Evolutionary conservation across 2,329 filamentous ascomycete species (phyloP).

Genomic region (Aspergillus fumigatus): DNA sequence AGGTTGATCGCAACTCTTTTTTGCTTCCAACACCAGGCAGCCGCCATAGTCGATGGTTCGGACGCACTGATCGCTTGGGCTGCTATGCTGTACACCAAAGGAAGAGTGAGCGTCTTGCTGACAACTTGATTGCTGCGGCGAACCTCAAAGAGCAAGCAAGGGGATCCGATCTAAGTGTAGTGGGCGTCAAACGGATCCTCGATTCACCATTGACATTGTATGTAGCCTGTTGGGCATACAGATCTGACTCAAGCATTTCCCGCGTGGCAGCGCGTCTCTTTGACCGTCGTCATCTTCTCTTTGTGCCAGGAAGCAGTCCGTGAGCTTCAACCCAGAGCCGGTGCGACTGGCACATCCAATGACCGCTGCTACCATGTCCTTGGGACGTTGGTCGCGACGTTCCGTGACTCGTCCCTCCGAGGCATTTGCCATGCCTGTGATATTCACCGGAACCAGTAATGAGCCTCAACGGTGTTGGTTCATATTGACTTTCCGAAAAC

Average conservation of each 20-base stretch:
- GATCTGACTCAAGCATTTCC: background rate
- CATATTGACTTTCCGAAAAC: background rate
- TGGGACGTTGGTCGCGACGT: background rate
- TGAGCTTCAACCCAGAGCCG: background rate
- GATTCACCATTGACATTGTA: background rate
- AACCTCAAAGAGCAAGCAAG: background rate
- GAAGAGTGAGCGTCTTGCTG: background rate
- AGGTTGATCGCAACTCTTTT: background rate
- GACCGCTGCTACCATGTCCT: background rate
- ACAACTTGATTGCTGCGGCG: background rate
- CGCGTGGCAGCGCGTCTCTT: background rate
- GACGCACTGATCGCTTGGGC: background rate
- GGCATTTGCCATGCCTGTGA: background rate
- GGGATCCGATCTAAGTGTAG: background rate
- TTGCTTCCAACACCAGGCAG: background rate
- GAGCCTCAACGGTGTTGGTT: background rate
- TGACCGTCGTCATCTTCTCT: background rate
- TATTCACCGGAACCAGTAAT: background rate
- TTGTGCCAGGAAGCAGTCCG: background rate
- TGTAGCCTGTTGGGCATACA: background rate
- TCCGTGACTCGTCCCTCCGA: background rate
- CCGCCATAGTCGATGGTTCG: background rate
- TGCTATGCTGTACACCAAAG: background rate
- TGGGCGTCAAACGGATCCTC: background rate
- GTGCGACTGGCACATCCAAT: background rate